These are phyloP conservation scores for Chytridiales sp. DNA, from an alignment of 371 early-diverging fungal species.

Conservation along the genomic window DNA sequence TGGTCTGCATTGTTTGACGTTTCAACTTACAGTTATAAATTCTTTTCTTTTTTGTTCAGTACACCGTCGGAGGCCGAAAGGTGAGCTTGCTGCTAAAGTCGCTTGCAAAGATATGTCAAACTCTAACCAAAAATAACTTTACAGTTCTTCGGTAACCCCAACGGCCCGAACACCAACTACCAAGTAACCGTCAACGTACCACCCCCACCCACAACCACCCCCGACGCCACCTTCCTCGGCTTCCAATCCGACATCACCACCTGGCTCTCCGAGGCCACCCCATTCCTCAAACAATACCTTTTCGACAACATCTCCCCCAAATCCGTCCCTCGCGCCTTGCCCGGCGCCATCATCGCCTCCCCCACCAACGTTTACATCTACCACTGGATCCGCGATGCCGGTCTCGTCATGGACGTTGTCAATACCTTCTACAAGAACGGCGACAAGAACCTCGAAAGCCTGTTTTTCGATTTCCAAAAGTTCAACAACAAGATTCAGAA, in stretches of 20 bases:
- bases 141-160: no score
- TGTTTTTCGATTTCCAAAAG: conserved; percentile 8
- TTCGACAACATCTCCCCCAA: conserved; percentile 19
- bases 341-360: conserved; percentile 51
- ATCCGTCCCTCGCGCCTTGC: conserved; percentile 41
- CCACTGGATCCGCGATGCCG: conserved; percentile 75
- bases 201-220: no score
- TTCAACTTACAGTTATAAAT: no score
- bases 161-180: no score
- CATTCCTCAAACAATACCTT: background rate
- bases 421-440: conserved; percentile 6
- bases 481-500: conserved; percentile 24
- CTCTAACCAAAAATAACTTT: no score
- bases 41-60: no score
- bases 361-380: conserved; percentile 65
- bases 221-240: no score
- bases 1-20: no score
- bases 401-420: conserved; percentile 53
- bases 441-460: conserved; percentile 7
- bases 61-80: no score
- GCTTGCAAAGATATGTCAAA: no score
- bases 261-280: conserved; percentile 1
- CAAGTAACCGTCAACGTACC: no score
- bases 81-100: no score
- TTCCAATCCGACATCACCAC: conserved; percentile 1